Conservation (phyloP, 2,329 filamentous ascomycete species). For the Aspergillus glaucus region DNA sequence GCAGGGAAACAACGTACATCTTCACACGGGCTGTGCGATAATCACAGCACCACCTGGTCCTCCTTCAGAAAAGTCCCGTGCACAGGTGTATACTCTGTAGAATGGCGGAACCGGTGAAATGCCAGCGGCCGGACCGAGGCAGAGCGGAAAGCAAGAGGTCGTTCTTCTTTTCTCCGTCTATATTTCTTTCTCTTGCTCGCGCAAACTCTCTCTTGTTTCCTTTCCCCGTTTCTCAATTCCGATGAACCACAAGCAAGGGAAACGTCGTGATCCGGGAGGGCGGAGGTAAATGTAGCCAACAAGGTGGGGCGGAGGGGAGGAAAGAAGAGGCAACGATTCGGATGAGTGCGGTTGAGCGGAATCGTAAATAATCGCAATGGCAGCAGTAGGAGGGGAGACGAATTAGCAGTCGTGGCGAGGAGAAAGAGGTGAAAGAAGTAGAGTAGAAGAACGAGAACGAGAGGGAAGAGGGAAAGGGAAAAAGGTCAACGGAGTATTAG, state of each 20-base stretch:
- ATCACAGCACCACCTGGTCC: constrained; percentile 5
- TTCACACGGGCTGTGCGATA: constrained; percentile 7
- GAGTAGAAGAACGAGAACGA: neutral
- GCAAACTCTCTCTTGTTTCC: neutral
- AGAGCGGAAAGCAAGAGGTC: neutral
- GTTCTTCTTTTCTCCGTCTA: neutral
- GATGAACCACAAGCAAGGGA: neutral
- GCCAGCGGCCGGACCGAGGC: neutral
- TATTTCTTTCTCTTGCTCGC: neutral
- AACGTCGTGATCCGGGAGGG: neutral
- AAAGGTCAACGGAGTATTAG: neutral
- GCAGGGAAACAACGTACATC: constrained; percentile 13
- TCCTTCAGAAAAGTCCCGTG: constrained; percentile 1
- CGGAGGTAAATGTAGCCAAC: neutral
- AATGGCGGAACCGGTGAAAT: neutral
- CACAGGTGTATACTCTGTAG: neutral
- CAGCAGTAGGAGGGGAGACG: neutral
- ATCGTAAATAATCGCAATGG: neutral
- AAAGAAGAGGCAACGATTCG: neutral
- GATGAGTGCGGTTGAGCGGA: neutral
- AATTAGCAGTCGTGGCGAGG: neutral
- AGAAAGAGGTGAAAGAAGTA: constrained; percentile 2
- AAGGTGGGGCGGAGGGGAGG: neutral
- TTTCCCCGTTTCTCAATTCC: neutral
- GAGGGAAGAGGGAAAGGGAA: neutral